A percentile compares a stretch with the other conserved stretches of the same genome.
These are phyloP conservation scores for Solanum sitiens DNA, from an alignment of 257 asterid genomes.

Conservation along the genomic window DNA sequence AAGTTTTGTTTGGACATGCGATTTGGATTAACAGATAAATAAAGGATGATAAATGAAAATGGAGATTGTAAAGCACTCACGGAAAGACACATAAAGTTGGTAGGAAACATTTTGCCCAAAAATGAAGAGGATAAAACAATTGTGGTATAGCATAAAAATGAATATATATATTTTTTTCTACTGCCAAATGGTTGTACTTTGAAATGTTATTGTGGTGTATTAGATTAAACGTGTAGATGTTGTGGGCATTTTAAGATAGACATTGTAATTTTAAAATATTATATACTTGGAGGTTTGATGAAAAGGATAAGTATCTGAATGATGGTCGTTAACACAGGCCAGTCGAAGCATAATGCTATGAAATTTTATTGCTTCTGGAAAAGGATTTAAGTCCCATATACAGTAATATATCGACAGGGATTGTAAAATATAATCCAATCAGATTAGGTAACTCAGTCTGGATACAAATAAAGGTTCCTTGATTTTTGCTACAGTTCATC, in stretches of 20 bases:
- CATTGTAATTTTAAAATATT: not conserved
- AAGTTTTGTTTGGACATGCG: too few relatives aligned
- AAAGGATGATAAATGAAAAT: not conserved
- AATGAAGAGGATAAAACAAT: not conserved
- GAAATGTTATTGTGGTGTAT: not conserved
- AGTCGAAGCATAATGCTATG: not conserved
- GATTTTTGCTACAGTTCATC: not conserved
- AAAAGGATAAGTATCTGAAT: not conserved
- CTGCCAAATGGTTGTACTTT: not conserved
- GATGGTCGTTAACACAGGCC: not conserved
- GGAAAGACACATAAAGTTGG: not conserved
- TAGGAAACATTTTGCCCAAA: not conserved
- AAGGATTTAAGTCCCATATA: not conserved
- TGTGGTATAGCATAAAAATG: too few relatives aligned
- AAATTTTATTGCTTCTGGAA: not conserved
- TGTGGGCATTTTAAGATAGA: not conserved
- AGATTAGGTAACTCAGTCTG: not conserved
- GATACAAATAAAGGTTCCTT: not conserved
- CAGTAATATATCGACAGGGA: not conserved
- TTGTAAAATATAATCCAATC: not conserved
- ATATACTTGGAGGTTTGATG: not conserved
- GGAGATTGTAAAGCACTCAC: not conserved
- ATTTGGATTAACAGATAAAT: too few relatives aligned
- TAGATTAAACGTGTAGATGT: not conserved
- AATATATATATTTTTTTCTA: too few relatives aligned